A percentile compares a stretch with the other conserved stretches of the same genome.
phyloP scores from a whole-genome alignment of 495 filamentous ascomycete genomes.

The Annulohypoxylon moriforme region DNA sequence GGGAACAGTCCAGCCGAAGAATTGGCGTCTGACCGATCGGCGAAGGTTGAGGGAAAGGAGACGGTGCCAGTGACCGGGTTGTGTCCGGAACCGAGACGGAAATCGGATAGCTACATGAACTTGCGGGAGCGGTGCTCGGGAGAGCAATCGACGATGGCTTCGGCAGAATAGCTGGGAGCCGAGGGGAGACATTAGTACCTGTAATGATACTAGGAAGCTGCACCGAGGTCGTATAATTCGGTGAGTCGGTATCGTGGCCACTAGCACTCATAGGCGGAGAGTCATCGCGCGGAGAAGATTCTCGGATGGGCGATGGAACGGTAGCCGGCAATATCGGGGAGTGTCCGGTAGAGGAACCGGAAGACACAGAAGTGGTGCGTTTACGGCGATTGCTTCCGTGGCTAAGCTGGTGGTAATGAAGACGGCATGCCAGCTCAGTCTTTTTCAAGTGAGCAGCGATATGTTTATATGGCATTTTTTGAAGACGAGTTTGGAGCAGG shows the following conservation, averaged over 20 bases:
- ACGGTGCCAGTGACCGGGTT: slow-evolving; percentile 38
- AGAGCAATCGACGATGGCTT: slow-evolving; percentile 66
- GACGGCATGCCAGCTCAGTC: slow-evolving; percentile 84
- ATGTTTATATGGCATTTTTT: slow-evolving; percentile 91
- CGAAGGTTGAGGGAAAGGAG: slow-evolving; percentile 41
- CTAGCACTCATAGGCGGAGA: slow-evolving; percentile 53
- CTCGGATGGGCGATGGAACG: slow-evolving; percentile 61
- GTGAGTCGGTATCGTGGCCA: slow-evolving; percentile 53
- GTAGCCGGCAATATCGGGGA: slow-evolving; percentile 59
- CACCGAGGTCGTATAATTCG: slow-evolving; percentile 47
- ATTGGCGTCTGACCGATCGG: slow-evolving; percentile 31
- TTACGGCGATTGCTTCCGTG: slow-evolving; percentile 81
- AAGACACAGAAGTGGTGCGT: slow-evolving; percentile 71
- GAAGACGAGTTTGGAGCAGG: slow-evolving; percentile 81
- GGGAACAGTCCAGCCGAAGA: slow-evolving; percentile 65
- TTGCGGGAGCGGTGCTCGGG: slow-evolving; percentile 47
- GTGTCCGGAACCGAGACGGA: slow-evolving; percentile 51
- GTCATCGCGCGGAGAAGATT: slow-evolving; percentile 51
- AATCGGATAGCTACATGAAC: slow-evolving; percentile 50
- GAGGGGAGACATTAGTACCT: slow-evolving; percentile 54
- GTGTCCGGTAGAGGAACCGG: slow-evolving; percentile 61
- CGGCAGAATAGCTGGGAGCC: slow-evolving; percentile 68
- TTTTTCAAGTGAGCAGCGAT: slow-evolving; percentile 86
- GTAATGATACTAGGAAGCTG: slow-evolving; percentile 61
- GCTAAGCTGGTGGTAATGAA: slow-evolving; percentile 86